Base-by-base conservation (phyloP, 2,329 filamentous ascomycete species). In the Furcasterigmium furcatum region DNA sequence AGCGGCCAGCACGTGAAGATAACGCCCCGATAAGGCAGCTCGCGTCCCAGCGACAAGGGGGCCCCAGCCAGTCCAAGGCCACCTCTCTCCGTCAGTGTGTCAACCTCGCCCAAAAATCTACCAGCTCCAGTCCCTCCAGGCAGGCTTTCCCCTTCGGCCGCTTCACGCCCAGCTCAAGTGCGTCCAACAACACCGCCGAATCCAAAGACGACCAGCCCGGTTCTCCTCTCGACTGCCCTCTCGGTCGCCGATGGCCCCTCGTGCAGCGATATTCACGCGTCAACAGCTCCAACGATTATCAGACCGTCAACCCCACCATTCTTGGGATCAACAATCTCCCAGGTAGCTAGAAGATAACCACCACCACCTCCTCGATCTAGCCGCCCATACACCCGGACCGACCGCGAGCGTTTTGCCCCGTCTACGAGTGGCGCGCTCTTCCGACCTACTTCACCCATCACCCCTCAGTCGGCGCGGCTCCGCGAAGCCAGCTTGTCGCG, bases 401-500 rank as follows among this genome's bases (percentile, higher is more conserved):
- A n/a, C n/a, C n/a, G n/a, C n/a, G n/a, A n/a, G n/a, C n/a, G n/a
- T n/a, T n/a, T n/a, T n/a, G n/a, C n/a, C n/a, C n/a, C n/a, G n/a
- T 27, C 24, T 27, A n/a, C 14, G 32, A 18, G 32, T 35, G 14
- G 32, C 14, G n/a, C 32, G n/a, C n/a, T n/a, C n/a, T 35, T 27
- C 7, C 24, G 24, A 27, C 12, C 24, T 27, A 27, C 7, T 12
- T 7, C 24, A 27, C 12, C 7, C 24, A 27, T 27, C 24, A 27
- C 24, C 7, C 24, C 24, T 27, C 47, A 32, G 45, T 52, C 51
- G 49, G 51, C 51, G 51, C 51, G 51, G 51, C 51, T 53, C 51
- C 47, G 44, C 46, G 46, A 49, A 52, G 51, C 51, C 49, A 50
- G 49, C 49, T 46, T 55, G 55, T 58, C 62, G 65, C 59, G 57